Conservation (phyloP, 2,329 filamentous ascomycete genomes). For the Diaporthe vaccinii region DNA sequence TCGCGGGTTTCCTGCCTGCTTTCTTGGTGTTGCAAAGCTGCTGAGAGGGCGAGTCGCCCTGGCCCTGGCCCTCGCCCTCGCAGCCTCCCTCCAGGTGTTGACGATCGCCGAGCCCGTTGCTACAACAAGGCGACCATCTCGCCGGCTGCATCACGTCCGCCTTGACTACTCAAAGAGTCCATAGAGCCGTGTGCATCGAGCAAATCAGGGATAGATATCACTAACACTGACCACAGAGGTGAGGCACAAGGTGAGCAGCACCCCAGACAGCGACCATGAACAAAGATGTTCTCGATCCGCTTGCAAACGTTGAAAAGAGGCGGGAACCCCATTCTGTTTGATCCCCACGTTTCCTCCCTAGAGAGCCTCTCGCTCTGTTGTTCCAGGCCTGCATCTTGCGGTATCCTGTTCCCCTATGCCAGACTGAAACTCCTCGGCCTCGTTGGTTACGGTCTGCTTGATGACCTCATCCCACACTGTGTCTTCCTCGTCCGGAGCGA, state of each 20-base stretch:
- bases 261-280: not conserved
- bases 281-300: not conserved
- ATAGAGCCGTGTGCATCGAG: not conserved
- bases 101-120: not conserved
- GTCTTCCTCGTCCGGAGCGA: constrained; percentile 12
- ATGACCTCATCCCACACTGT: constrained; percentile 40
- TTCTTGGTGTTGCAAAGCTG: not conserved
- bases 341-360: not conserved
- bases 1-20: not conserved
- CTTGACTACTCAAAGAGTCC: constrained; percentile 7
- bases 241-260: not conserved
- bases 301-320: constrained; percentile 14
- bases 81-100: not conserved
- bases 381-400: not conserved
- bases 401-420: not conserved
- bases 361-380: not conserved
- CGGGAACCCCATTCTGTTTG: not conserved
- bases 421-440: not conserved
- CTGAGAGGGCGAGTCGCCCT: not conserved
- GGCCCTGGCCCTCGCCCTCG: not conserved
- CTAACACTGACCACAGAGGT: not conserved
- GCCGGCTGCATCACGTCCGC: constrained; percentile 11
- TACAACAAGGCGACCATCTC: constrained; percentile 5
- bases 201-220: not conserved
- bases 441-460: constrained; percentile 31